Conservation (phyloP, 306 rosid species). For the Gastrolobium bilobum region DNA sequence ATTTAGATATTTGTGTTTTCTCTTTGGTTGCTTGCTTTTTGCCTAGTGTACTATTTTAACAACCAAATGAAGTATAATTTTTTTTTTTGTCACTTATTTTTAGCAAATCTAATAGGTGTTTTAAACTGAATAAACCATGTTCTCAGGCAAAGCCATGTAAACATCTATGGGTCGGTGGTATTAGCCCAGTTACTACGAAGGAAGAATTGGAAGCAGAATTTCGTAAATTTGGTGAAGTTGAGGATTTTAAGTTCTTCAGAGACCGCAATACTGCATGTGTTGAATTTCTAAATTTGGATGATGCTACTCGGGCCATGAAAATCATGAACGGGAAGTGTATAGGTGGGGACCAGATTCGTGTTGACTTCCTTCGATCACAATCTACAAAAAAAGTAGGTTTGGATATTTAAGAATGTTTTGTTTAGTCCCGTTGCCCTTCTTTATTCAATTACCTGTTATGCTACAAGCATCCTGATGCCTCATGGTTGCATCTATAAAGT, state of each 20-base stretch:
- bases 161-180: slow-evolving; percentile 87
- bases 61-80: too few relatives aligned
- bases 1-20: too few relatives aligned
- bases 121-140: neutral
- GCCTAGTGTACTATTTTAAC: too few relatives aligned
- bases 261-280: slow-evolving; percentile 79
- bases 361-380: slow-evolving; percentile 78
- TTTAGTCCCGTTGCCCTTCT: neutral
- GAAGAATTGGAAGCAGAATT: slow-evolving; percentile 80
- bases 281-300: slow-evolving; percentile 73
- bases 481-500: neutral
- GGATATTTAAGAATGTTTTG: slow-evolving; percentile 5
- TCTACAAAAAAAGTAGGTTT: slow-evolving; percentile 65
- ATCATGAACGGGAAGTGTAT: slow-evolving; percentile 77
- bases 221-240: slow-evolving; percentile 68
- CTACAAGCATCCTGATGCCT: neutral
- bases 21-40: too few relatives aligned
- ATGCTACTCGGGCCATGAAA: slow-evolving; percentile 79
- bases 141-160: slow-evolving; percentile 79
- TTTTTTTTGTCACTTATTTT: too few relatives aligned
- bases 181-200: slow-evolving; percentile 62
- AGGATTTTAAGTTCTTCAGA: slow-evolving; percentile 73
- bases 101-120: too few relatives aligned
- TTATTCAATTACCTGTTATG: slow-evolving; percentile 29
- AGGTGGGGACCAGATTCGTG: slow-evolving; percentile 80